phyloP scores from a whole-genome alignment of 768 basidiomycete species.

The Naganishia friedmannii region DNA sequence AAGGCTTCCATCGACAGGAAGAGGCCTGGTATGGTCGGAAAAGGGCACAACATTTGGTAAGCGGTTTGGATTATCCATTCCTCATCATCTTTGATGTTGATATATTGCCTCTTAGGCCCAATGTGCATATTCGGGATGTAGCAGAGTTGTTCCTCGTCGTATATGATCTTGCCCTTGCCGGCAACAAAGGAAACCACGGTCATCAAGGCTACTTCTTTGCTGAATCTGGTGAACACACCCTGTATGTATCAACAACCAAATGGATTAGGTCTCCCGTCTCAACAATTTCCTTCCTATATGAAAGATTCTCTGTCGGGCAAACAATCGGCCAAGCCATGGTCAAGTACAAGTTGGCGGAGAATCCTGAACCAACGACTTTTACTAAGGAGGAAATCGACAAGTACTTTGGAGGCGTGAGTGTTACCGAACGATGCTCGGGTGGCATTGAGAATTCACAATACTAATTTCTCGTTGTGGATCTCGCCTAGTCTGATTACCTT shows the following conservation, averaged over 20 bases:
- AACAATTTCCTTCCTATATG: background rate
- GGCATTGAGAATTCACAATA: background rate
- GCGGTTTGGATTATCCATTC: background rate
- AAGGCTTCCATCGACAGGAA: conserved; percentile 42
- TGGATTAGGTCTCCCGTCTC: background rate
- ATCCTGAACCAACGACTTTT: conserved; percentile 41
- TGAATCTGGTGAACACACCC: conserved; percentile 46
- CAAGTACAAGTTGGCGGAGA: conserved; percentile 32
- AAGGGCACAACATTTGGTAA: conserved; percentile 41
- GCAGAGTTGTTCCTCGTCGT: conserved; percentile 43
- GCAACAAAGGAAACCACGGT: conserved; percentile 46
- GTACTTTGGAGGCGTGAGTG: conserved; percentile 42
- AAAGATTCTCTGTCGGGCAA: conserved; percentile 30
- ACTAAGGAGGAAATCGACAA: conserved; percentile 46
- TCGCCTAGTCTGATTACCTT: conserved; percentile 20
- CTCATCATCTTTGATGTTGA: background rate
- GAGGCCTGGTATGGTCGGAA: conserved; percentile 45
- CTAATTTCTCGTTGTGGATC: background rate
- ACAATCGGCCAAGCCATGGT: conserved; percentile 45
- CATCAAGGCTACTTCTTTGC: conserved; percentile 48
- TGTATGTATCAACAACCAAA: conserved; percentile 7
- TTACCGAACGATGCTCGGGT: background rate
- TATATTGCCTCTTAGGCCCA: conserved; percentile 35
- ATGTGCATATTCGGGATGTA: conserved; percentile 45
- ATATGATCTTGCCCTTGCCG: conserved; percentile 36